Evolutionary conservation across 2,329 filamentous ascomycete species (phyloP).

Genomic region (Xylaria sp.): DNA sequence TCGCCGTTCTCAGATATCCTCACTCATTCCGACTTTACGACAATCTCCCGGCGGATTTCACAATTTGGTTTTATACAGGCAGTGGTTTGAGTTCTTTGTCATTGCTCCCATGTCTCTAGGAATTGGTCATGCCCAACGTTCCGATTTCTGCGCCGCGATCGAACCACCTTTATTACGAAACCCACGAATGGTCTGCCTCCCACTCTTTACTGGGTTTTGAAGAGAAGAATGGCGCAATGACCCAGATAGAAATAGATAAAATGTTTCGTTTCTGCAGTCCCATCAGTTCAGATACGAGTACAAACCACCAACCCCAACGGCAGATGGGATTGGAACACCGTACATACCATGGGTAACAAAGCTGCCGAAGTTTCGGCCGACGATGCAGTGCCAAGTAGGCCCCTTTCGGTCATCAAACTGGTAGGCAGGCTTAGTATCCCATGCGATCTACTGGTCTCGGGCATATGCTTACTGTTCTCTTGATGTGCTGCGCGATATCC

Average conservation of each 20-base stretch:
- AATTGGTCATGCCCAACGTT: constrained; percentile 2
- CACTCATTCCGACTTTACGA: too few relatives aligned
- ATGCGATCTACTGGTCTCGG: constrained; percentile 71
- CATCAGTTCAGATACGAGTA: constrained; percentile 15
- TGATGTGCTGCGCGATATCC: constrained; percentile 45
- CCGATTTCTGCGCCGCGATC: constrained; percentile 2
- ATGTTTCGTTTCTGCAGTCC: constrained; percentile 87
- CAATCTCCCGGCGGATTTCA: background rate
- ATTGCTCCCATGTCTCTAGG: constrained; percentile 2
- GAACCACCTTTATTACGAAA: background rate
- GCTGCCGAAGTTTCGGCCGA: constrained; percentile 97
- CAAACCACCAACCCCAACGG: background rate
- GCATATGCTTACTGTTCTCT: constrained; percentile 35
- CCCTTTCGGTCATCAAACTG: constrained; percentile 97
- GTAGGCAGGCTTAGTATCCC: constrained; percentile 13
- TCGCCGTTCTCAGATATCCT: too few relatives aligned
- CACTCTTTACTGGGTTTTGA: constrained; percentile 85
- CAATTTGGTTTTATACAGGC: constrained; percentile 2
- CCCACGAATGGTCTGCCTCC: background rate
- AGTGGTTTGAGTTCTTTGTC: constrained; percentile 2
- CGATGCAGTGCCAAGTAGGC: constrained; percentile 99
- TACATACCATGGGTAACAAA: constrained; percentile 92
- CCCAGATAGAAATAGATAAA: constrained; percentile 99
- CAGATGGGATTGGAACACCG: background rate
- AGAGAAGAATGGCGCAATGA: constrained; percentile 95